These are phyloP conservation scores for Mortierella antarctica DNA, from an alignment of 192 early-diverging fungal species.

Conservation along the genomic window DNA sequence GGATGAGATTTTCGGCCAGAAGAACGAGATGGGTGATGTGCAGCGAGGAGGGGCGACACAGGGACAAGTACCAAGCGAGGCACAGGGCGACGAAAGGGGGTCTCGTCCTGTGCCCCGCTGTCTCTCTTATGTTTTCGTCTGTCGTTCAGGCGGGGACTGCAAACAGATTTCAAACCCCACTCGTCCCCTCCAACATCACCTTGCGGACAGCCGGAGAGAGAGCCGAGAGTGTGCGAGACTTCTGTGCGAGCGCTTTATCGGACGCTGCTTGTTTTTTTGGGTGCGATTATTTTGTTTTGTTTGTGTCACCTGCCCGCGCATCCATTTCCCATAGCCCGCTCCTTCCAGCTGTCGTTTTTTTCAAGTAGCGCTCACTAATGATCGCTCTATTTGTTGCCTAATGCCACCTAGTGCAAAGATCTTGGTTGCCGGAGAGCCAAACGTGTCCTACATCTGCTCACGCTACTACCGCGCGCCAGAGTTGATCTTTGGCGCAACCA, in stretches of 20 bases:
- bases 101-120: conserved; percentile 1
- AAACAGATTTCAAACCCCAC: conserved; percentile 33
- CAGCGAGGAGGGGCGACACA: not conserved
- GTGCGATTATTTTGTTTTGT: not conserved
- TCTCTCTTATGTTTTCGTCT: not conserved
- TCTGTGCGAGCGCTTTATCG: not conserved
- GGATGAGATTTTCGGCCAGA: not conserved
- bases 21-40: conserved; percentile 2
- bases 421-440: conserved; percentile 93
- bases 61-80: not conserved
- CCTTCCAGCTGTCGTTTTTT: not conserved
- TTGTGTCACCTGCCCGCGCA: conserved; percentile 33
- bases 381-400: not conserved
- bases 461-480: conserved; percentile 98
- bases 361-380: conserved; percentile 11
- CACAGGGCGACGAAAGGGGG: not conserved
- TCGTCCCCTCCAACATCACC: not conserved
- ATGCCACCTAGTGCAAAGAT: conserved; percentile 83
- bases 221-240: not conserved
- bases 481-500: conserved; percentile 95
- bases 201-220: too few species aligned
- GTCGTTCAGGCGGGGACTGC: not conserved
- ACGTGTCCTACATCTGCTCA: conserved; percentile 98
- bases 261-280: not conserved
- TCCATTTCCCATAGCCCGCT: not conserved